phyloP scores from a whole-genome alignment of 345 rosid genomes.

The Chamaenerion angustifolium region DNA sequence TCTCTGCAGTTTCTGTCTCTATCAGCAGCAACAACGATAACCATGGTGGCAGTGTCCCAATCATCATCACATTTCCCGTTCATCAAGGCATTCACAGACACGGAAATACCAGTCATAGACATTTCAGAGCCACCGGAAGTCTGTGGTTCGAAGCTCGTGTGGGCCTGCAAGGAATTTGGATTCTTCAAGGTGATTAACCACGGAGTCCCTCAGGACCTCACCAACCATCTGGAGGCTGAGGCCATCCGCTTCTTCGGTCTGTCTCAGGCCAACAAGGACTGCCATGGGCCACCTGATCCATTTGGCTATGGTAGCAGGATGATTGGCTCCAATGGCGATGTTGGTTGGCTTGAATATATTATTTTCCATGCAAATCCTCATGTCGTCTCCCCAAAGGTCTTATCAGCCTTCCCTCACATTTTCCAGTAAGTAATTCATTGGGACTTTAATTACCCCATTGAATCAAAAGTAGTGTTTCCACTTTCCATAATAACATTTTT shows the following conservation, averaged over 20 bases:
- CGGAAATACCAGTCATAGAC: too few relatives aligned
- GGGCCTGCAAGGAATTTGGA: slow-evolving; percentile 17
- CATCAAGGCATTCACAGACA: too few relatives aligned
- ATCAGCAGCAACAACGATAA: too few relatives aligned
- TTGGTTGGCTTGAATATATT: slow-evolving; percentile 23
- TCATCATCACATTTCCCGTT: too few relatives aligned
- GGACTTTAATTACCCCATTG: too few relatives aligned
- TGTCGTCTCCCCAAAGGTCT: not conserved
- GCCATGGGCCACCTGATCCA: slow-evolving; percentile 16
- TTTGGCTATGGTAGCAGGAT: slow-evolving; percentile 23
- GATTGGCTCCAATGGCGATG: slow-evolving; percentile 23
- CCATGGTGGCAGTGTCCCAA: too few relatives aligned
- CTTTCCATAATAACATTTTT: too few relatives aligned
- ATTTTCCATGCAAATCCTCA: slow-evolving; percentile 13
- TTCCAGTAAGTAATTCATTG: too few relatives aligned
- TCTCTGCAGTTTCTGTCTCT: too few relatives aligned
- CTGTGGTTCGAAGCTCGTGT: slow-evolving; percentile 4
- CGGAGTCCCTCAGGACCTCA: slow-evolving; percentile 12
- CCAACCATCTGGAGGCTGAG: slow-evolving; percentile 8
- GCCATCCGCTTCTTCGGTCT: slow-evolving; percentile 12
- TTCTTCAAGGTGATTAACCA: slow-evolving; percentile 26
- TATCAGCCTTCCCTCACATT: not conserved
- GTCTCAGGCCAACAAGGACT: slow-evolving; percentile 12
- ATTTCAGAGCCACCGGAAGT: too few relatives aligned
- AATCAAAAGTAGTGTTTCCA: too few relatives aligned